Base-by-base conservation (phyloP, 768 basidiomycete genomes). In the Lactarius hatsudake region DNA sequence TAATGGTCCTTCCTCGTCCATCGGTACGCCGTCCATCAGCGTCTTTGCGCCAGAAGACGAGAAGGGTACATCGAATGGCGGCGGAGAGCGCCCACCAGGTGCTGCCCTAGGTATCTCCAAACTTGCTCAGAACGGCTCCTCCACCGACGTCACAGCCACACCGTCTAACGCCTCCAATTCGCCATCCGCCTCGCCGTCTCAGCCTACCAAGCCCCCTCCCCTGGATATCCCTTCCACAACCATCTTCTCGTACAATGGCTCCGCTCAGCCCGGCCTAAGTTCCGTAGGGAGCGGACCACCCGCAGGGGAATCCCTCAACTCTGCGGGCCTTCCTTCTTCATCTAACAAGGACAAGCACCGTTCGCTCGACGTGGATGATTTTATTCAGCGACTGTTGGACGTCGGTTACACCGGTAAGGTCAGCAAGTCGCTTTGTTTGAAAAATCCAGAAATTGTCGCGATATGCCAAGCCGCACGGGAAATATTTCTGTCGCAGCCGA, bases 321-420 rank as follows among this genome's bases (percentile, higher is more conserved):
- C 76, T 65, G 51, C 74, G n/a, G 81, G 80, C 34, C 43, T 34
- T 15, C 74, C 75, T 53, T 13, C 51, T 56, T 13, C 51, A 20
- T 81, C 75, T 61, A 74, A 79, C 70, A 88, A 86, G 77, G 85
- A 84, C 63, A 88, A 83, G 77, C 79, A 81, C 66, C 87, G 84
- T 75, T 87, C 85, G 56, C 82, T 98, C 72, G 97, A 99, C 77
- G 87, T 98, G 65, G 96, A 98, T 78, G 96, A 98, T 77, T 97
- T 98, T 92, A 98, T 99, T 74, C 89, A 91, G 75, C 88, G 96
- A 60, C 84, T 99, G 56, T 82, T 99, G 71, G 96, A 98, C 72
- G 94, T 97, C 8, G 97, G 96, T 5, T 99, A 98, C 77, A 93
- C 92, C 6, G 96, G 96, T 76, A 99, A 98, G 85, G 92, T 98